Conservation (phyloP, 352 stramenopile species). For the Chrysophaeum taylorii region DNA sequence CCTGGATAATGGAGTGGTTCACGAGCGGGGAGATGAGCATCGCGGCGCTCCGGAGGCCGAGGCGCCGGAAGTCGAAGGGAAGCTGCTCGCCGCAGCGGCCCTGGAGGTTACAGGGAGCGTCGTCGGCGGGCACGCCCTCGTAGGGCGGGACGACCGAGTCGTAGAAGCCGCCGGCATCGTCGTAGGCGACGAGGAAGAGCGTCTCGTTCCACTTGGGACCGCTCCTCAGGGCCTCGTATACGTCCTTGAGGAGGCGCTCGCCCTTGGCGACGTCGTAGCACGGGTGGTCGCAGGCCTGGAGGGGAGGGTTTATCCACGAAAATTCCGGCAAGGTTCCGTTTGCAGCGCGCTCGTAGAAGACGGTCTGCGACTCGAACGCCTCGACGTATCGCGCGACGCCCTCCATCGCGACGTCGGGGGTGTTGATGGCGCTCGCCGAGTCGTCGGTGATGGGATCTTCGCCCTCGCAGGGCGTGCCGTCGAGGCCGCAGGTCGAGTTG, state of each 20-base stretch:
- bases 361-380: not conserved
- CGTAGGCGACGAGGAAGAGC: conserved; percentile 36
- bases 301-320: conserved; percentile 23
- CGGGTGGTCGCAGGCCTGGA: conserved; percentile 24
- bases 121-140: conserved; percentile 16
- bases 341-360: conserved; percentile 21
- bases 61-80: conserved; percentile 30
- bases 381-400: not conserved
- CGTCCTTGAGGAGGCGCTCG: conserved; percentile 31
- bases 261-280: conserved; percentile 24
- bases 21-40: conserved; percentile 29
- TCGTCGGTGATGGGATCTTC: no score
- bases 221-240: conserved; percentile 30
- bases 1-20: conserved; percentile 24
- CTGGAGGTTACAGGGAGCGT: not conserved
- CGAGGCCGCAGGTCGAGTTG: no score
- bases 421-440: conserved; percentile 15
- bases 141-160: conserved; percentile 26
- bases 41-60: conserved; percentile 29
- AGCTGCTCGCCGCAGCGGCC: conserved; percentile 22
- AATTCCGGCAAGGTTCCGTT: conserved; percentile 23
- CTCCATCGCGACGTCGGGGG: not conserved
- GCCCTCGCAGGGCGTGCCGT: no score
- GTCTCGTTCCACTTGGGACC: conserved; percentile 27
- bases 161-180: conserved; percentile 36